Conservation (phyloP, 768 basidiomycete species). For the Termitomyces eurrhizus region DNA sequence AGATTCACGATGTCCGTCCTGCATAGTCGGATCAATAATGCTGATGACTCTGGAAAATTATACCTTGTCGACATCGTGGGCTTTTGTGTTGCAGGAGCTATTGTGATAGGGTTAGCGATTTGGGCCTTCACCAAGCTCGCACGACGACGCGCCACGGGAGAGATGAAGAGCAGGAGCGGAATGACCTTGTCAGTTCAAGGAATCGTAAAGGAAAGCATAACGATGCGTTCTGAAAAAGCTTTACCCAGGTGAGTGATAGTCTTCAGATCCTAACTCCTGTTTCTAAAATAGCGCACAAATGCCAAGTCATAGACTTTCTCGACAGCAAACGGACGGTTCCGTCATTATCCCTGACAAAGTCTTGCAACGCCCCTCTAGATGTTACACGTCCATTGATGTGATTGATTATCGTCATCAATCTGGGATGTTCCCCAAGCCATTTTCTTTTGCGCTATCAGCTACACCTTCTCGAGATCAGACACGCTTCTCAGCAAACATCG, state of each 20-base stretch:
- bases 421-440: conserved; percentile 39
- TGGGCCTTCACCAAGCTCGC: conserved; percentile 42
- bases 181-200: conserved; percentile 50
- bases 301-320: conserved; percentile 30
- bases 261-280: neutral
- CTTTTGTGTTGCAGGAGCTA: conserved; percentile 41
- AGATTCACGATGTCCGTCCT: conserved; percentile 16
- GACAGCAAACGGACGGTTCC: conserved; percentile 36
- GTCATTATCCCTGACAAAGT: conserved; percentile 54
- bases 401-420: conserved; percentile 40
- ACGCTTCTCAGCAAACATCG: conserved; percentile 14
- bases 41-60: conserved; percentile 8
- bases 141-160: conserved; percentile 35
- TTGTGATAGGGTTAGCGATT: conserved; percentile 31
- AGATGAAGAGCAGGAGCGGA: conserved; percentile 32
- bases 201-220: conserved; percentile 31
- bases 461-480: conserved; percentile 5
- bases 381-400: conserved; percentile 34
- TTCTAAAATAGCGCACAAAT: neutral
- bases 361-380: conserved; percentile 28
- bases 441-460: conserved; percentile 33
- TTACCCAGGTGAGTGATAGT: neutral
- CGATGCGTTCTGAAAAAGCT: neutral
- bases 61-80: conserved; percentile 44
- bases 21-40: conserved; percentile 11